Evolutionary conservation across 768 basidiomycete species (phyloP).

Genomic region (Boletus subcaerulescens): DNA sequence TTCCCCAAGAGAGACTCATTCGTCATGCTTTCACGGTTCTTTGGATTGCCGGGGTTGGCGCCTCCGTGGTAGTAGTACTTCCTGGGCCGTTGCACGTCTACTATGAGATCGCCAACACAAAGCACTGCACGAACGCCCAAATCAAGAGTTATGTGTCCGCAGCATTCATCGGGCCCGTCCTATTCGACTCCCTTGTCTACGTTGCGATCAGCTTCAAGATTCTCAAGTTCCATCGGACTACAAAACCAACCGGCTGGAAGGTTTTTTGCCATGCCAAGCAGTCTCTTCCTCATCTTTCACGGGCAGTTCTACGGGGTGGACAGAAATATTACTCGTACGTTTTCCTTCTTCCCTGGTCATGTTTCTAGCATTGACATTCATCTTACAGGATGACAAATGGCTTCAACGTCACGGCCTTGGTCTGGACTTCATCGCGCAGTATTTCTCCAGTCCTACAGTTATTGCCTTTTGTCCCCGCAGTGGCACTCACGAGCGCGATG

Average conservation of each 20-base stretch:
- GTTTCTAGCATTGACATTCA: background rate
- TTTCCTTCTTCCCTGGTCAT: background rate
- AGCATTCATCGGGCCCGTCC: constrained; percentile 27
- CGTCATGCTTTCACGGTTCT: constrained; percentile 25
- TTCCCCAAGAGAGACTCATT: constrained; percentile 19
- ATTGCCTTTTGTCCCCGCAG: constrained; percentile 25
- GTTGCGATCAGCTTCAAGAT: constrained; percentile 33
- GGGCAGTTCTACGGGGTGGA: constrained; percentile 35
- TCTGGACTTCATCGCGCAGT: constrained; percentile 17
- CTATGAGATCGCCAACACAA: constrained; percentile 32
- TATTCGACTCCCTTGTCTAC: constrained; percentile 35
- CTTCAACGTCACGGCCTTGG: constrained; percentile 28
- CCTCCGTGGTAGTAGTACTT: constrained; percentile 23
- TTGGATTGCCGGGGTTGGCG: constrained; percentile 33
- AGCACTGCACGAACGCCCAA: constrained; percentile 28
- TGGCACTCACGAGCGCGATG: constrained; percentile 33
- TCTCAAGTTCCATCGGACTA: constrained; percentile 14
- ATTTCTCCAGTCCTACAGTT: constrained; percentile 23
- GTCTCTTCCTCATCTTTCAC: constrained; percentile 32
- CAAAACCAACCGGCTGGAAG: constrained; percentile 11
- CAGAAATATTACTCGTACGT: constrained; percentile 39
- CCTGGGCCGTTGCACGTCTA: constrained; percentile 21
- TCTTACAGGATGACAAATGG: constrained; percentile 32
- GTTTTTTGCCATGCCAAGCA: constrained; percentile 17
- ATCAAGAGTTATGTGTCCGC: constrained; percentile 24